Base-by-base conservation (phyloP, 371 early-diverging fungal genomes). In the Sporodiniella umbellata region DNA sequence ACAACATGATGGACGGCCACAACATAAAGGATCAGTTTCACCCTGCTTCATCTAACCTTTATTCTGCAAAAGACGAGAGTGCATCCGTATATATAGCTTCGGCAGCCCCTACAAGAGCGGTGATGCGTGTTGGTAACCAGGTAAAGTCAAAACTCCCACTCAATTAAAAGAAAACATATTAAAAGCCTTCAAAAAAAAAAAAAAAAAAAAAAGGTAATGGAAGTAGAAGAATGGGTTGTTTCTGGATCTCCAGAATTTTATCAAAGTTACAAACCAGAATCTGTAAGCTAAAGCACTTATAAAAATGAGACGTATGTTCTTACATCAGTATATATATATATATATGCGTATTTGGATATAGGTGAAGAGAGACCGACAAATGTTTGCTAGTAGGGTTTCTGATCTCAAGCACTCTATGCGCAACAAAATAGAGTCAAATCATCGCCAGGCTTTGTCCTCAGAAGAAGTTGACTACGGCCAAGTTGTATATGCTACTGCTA, bases 41-140 rank as follows among this genome's bases (percentile, higher is more conserved):
- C 1, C 21, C 50, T 6, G 40, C 40, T 6, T 2, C 8, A 0
- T 48, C 48, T 35, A 50, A 56, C 30, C 38, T 17, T 12, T 56
- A 56, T 21, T 49, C 38, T 28, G 56, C 44, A 19, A 37, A 21
- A 19, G 45, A 45, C 8, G 17, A 15, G 0, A n/a, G 8, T 23
- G 3, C 39, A 15, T 25, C 21, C 0, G 14, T 37, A 15, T 14
- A 33, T 11, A 31, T 23, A 25, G 35, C 37, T 18, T 17, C 38
- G 15, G 38, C 8, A 40, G 12, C 40, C 18, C 21, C 17, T 40
- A 8, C 40, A n/a, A 40, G 40, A 40, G 40, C 10, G 10, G 3
- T 21, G 40, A 40, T 19, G 21, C 40, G 12, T 15, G 21, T 40
- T 19, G 40, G 40, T 21, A 15, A 40, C 21, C 8, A 40, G 40